These are phyloP conservation scores for Oryza rufipogon DNA, from an alignment of 176 grass and related monocot genomes.

Conservation along the genomic window DNA sequence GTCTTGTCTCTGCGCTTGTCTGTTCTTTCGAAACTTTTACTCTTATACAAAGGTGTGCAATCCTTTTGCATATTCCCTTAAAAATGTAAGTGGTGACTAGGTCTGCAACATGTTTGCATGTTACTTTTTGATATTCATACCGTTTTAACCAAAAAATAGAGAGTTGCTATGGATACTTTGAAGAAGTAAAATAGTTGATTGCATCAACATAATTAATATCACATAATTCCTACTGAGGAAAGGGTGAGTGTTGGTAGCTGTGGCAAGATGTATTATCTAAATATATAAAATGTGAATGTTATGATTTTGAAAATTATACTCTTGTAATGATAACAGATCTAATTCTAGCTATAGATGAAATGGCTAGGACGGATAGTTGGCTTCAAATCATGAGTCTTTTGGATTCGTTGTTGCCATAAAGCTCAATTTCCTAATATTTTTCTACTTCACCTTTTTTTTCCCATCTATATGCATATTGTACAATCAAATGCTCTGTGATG, in stretches of 20 bases:
- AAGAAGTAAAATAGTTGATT: constrained; percentile 5
- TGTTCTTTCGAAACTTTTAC: too few relatives aligned
- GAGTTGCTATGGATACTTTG: not conserved
- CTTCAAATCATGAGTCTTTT: not conserved
- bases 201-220: not conserved
- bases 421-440: not conserved
- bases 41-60: too few relatives aligned
- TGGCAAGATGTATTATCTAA: constrained; percentile 19
- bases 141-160: not conserved
- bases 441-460: not conserved
- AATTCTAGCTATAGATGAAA: constrained; percentile 15
- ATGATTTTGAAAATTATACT: not conserved
- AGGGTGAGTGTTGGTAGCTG: constrained; percentile 3
- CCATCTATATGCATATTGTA: constrained; percentile 11
- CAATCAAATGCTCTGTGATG: constrained; percentile 25
- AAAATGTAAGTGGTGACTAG: not conserved
- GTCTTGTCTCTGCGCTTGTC: too few relatives aligned
- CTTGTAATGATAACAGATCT: not conserved
- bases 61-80: too few relatives aligned
- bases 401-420: not conserved
- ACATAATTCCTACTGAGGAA: constrained; percentile 4
- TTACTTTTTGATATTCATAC: not conserved
- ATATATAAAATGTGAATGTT: not conserved
- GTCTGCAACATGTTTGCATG: not conserved
- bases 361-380: not conserved